phyloP scores from a whole-genome alignment of 2,329 filamentous ascomycete species.

The Fusarium cicatricum region DNA sequence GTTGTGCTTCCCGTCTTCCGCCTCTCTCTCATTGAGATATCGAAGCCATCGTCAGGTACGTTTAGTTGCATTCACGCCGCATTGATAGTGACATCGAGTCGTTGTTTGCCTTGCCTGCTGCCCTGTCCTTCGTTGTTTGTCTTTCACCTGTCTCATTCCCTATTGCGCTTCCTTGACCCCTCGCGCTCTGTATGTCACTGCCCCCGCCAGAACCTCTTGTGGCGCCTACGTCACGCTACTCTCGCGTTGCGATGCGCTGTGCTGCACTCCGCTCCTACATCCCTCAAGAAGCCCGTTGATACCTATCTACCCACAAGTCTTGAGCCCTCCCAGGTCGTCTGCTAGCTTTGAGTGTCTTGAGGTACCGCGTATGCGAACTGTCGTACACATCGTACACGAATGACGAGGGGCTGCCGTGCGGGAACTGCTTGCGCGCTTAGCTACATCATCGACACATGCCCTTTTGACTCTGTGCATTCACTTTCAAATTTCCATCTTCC shows the following conservation, averaged over 20 bases:
- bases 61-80: slow-evolving; percentile 8
- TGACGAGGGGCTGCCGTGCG: slow-evolving; percentile 19
- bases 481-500: neutral
- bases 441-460: slow-evolving; percentile 24
- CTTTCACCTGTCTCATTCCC: neutral
- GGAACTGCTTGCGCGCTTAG: slow-evolving; percentile 28
- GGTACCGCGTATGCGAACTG: neutral
- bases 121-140: neutral
- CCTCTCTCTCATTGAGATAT: slow-evolving; percentile 6
- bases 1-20: neutral
- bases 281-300: slow-evolving; percentile 3
- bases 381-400: slow-evolving; percentile 5
- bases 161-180: slow-evolving; percentile 1
- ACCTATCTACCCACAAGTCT: slow-evolving; percentile 3
- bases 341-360: neutral
- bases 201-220: slow-evolving; percentile 29
- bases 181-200: slow-evolving; percentile 10
- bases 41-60: slow-evolving; percentile 24
- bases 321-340: neutral
- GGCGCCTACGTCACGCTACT: slow-evolving; percentile 38
- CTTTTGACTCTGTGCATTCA: slow-evolving; percentile 10
- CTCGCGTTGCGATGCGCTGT: slow-evolving; percentile 25
- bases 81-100: slow-evolving; percentile 2
- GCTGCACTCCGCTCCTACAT: slow-evolving; percentile 12
- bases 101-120: neutral